Conservation (phyloP, 1,284 basidiomycete genomes). For the Nidula niveotomentosa region DNA sequence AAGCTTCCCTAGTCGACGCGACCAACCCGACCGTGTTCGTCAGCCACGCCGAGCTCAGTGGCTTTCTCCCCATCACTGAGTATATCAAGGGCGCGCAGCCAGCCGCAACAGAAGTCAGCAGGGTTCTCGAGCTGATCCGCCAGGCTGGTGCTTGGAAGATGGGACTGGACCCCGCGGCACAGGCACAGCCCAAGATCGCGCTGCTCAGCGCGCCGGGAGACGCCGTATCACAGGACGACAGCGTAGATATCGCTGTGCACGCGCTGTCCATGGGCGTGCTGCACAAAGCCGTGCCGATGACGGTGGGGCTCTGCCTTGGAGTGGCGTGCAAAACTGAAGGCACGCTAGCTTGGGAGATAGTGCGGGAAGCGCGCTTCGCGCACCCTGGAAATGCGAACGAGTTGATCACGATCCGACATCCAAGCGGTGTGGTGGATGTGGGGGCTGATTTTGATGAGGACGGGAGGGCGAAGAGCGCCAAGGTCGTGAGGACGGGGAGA, state of each 20-base stretch:
- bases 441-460: slow-evolving; percentile 48
- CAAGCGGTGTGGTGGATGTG: slow-evolving; percentile 65
- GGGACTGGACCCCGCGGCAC: slow-evolving; percentile 60
- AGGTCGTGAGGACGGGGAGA: slow-evolving; percentile 66
- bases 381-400: slow-evolving; percentile 11
- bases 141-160: slow-evolving; percentile 56
- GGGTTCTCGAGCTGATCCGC: slow-evolving; percentile 52
- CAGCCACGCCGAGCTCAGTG: slow-evolving; percentile 37
- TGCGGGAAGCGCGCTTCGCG: slow-evolving; percentile 10
- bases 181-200: slow-evolving; percentile 74
- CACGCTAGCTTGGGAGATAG: slow-evolving; percentile 52
- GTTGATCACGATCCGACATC: slow-evolving; percentile 56
- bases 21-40: slow-evolving; percentile 76
- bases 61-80: slow-evolving; percentile 32
- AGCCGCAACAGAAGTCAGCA: slow-evolving; percentile 24
- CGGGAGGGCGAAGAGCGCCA: slow-evolving; percentile 53
- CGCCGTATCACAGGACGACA: slow-evolving; percentile 19
- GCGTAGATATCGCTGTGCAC: slow-evolving; percentile 55
- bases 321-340: slow-evolving; percentile 56
- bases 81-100: slow-evolving; percentile 23
- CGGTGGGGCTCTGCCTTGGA: slow-evolving; percentile 69
- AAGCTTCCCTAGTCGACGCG: slow-evolving; percentile 64
- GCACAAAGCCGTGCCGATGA: slow-evolving; percentile 76
- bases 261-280: slow-evolving; percentile 73
- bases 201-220: slow-evolving; percentile 42